Evolutionary conservation across 768 basidiomycete species (phyloP).

Genomic region (Termitomyces sp.): DNA sequence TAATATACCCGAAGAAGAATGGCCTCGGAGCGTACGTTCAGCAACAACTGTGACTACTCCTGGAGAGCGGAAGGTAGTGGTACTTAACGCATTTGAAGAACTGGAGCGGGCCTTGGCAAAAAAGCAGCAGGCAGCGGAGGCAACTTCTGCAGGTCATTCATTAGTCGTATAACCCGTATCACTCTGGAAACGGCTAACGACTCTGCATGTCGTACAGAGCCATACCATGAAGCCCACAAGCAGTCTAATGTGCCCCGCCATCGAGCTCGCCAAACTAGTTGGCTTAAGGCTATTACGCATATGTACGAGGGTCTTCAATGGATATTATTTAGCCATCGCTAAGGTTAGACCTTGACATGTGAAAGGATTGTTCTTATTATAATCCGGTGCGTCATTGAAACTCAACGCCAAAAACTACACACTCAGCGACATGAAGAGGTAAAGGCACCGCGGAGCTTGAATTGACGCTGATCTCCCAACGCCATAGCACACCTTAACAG

Average conservation of each 20-base stretch:
- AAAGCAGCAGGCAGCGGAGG: conserved; percentile 31
- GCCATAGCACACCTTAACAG: too few relatives aligned
- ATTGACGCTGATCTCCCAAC: too few relatives aligned
- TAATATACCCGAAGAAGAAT: conserved; percentile 52
- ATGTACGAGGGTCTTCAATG: conserved; percentile 47
- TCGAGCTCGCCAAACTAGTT: not conserved
- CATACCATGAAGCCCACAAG: not conserved
- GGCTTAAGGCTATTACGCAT: conserved; percentile 2
- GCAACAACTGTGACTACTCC: not conserved
- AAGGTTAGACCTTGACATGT: conserved; percentile 3
- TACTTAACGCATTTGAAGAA: conserved; percentile 69
- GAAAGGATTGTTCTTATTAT: too few relatives aligned
- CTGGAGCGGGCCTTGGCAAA: conserved; percentile 55
- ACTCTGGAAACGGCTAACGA: conserved; percentile 4
- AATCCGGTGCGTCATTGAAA: not conserved
- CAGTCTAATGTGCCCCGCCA: not conserved
- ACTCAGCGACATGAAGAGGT: not conserved
- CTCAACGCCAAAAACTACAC: too few relatives aligned
- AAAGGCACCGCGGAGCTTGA: not conserved
- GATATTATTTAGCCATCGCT: conserved; percentile 47
- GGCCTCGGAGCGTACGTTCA: conserved; percentile 56
- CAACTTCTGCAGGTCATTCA: conserved; percentile 19
- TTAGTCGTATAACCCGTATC: conserved; percentile 17
- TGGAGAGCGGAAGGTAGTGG: conserved; percentile 29
- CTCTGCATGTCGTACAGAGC: not conserved